Percentiles rank a stretch among this genome's conserved stretches.
Conservation (phyloP, 768 basidiomycete species). For the Gelatoporia subvermispora region DNA sequence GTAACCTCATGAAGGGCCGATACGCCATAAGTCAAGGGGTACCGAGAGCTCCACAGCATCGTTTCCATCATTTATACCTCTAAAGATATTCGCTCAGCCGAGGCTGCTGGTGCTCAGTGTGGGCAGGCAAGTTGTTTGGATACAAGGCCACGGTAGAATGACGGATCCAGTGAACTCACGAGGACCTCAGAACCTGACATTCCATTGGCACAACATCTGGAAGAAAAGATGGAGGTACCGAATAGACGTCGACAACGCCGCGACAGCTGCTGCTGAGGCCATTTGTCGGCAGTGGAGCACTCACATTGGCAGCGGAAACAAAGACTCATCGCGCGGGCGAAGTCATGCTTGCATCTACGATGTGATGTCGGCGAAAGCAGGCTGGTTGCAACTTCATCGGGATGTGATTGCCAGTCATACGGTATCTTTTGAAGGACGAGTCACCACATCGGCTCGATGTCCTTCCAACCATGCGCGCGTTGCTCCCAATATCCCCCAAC, state of each 20-base stretch:
- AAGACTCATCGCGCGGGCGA: too few relatives aligned
- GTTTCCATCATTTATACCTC: slow-evolving; percentile 1
- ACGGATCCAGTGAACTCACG: too few relatives aligned
- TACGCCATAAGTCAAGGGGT: slow-evolving; percentile 5
- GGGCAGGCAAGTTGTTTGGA: neutral
- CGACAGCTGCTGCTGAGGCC: too few relatives aligned
- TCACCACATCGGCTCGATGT: slow-evolving; percentile 62
- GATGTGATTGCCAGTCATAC: neutral
- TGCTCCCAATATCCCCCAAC: slow-evolving; percentile 82
- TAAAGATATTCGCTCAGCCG: too few relatives aligned
- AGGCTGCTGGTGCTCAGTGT: too few relatives aligned
- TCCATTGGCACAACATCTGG: too few relatives aligned
- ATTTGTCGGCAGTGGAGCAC: too few relatives aligned
- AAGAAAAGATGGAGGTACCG: too few relatives aligned
- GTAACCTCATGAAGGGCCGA: neutral
- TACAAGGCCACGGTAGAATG: neutral
- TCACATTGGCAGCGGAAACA: too few relatives aligned
- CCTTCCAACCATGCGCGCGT: slow-evolving; percentile 60
- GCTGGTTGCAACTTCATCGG: neutral
- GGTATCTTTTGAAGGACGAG: neutral
- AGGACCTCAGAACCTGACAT: too few relatives aligned
- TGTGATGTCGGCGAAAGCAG: neutral
- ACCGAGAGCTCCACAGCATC: neutral
- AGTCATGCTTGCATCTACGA: neutral
- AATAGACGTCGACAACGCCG: too few relatives aligned